Evolutionary conservation across 495 filamentous ascomycete species (phyloP), one percentile per base, ranked within the genome.

Genomic region (Aspergillus sclerotiicarbonarius): DNA sequence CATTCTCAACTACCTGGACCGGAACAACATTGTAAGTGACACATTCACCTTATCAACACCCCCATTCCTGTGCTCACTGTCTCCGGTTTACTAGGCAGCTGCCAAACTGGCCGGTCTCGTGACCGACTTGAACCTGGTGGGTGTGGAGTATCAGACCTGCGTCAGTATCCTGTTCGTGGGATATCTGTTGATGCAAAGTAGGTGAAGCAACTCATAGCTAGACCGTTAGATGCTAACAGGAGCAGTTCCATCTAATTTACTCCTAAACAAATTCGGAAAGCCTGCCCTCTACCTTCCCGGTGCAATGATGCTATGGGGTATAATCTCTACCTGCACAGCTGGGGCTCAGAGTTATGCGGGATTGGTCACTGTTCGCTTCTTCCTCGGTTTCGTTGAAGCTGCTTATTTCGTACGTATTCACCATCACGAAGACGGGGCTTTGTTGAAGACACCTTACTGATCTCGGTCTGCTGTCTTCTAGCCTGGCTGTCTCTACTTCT

Each of bases 1-100:
- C 65, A 89, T 92, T 61, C 71, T 92, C 65, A 92, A 92, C 65
- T 94, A 91, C 69, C 76, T 92, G 57, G 90, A 92, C 69, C 80
- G 90, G 60, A 84, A 84, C 62, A 81, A 84, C 49, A 82, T 80
- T 52, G 81, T 67, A 8, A 46, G 71, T 45, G 54, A 60, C n/a
- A 30, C 20, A 1, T 43, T 18, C 25, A 0, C 8, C 18, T 0
- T 7, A 6, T 35, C 49, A 20, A 1, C 3, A n/a, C 13, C 12
- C 3, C 15, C 8, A 13, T 8, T 6, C 19, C 37, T 8, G 29
- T 56, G 20, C 45, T 47, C 4, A 45, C 44, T 58, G 13, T 58
- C 48, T 46, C 15, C 18, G n/a, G 25, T 5, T 25, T 25, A 25
- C 41, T 47, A 68, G 66, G 71, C 79, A 12, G 71, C 80, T 9